Conservation (phyloP, 805 yeast species). For the Saccharomyces eubayanus region DNA sequence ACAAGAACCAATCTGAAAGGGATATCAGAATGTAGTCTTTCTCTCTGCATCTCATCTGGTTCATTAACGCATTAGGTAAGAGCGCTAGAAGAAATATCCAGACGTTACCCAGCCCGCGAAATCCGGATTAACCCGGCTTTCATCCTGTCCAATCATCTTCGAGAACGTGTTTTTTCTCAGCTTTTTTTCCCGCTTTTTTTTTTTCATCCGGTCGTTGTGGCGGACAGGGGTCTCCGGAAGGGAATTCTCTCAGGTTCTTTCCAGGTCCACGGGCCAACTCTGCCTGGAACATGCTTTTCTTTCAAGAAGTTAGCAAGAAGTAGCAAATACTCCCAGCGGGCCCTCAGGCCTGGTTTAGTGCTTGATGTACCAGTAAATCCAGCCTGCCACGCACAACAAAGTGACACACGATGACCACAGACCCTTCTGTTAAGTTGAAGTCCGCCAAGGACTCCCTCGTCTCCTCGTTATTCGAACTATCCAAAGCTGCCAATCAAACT, state of each 20-base stretch:
- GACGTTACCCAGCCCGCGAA: neutral
- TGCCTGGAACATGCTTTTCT: neutral
- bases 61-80: neutral
- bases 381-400: neutral
- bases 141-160: neutral
- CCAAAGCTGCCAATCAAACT: slow-evolving; percentile 81
- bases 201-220: neutral
- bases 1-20: neutral
- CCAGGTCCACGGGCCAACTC: neutral
- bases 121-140: neutral
- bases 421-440: slow-evolving; percentile 29
- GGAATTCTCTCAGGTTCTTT: neutral
- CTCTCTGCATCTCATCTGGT: neutral
- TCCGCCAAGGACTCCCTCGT: slow-evolving; percentile 43
- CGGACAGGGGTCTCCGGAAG: neutral
- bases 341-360: neutral
- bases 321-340: neutral
- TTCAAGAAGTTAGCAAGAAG: neutral
- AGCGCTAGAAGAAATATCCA: neutral
- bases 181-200: neutral
- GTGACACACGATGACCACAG: slow-evolving; percentile 19
- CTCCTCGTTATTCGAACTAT: slow-evolving; percentile 69
- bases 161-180: neutral
- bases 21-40: neutral
- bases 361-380: neutral